Evolutionary conservation across 2,329 filamentous ascomycete genomes (phyloP).

Genomic region (Microdochium trichocladiopsis): DNA sequence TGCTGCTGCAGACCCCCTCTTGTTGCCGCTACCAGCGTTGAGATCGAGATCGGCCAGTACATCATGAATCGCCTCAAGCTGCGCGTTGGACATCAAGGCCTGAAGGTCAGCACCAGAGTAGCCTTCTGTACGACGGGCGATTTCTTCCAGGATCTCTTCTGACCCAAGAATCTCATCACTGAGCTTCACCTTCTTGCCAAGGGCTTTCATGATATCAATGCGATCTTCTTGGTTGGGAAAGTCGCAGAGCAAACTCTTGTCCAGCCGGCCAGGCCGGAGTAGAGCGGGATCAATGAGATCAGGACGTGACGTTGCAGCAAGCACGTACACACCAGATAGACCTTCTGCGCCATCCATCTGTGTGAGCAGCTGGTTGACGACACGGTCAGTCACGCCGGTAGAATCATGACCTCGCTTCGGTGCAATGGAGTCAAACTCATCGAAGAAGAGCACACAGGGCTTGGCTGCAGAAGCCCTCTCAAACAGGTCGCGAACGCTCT

Average conservation of each 20-base stretch:
- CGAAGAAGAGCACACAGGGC: conserved; percentile 95
- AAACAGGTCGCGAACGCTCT: conserved; percentile 91
- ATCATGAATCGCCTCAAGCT: conserved; percentile 94
- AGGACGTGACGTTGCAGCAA: conserved; percentile 87
- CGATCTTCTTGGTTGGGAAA: conserved; percentile 76
- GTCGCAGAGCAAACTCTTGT: conserved; percentile 89
- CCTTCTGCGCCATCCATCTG: conserved; percentile 99
- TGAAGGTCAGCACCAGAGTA: conserved; percentile 94
- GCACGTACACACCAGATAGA: conserved; percentile 87
- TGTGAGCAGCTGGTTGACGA: conserved; percentile 95
- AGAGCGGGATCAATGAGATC: conserved; percentile 94
- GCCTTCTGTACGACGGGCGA: conserved; percentile 75
- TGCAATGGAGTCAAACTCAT: conserved; percentile 97
- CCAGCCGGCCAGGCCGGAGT: conserved; percentile 81
- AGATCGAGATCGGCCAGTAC: conserved; percentile 59
- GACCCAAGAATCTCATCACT: conserved; percentile 55
- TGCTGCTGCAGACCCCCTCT: conserved; percentile 27
- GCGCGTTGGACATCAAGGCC: conserved; percentile 90
- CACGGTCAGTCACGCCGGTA: conserved; percentile 95
- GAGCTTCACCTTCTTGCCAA: conserved; percentile 76
- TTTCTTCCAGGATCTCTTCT: conserved; percentile 55
- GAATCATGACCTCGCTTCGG: conserved; percentile 96
- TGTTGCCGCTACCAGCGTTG: conserved; percentile 14
- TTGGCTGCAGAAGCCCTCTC: conserved; percentile 84
- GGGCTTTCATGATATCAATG: conserved; percentile 77